Evolutionary conservation across 768 basidiomycete genomes (phyloP), one percentile per base, ranked within the genome.

Genomic region (Aureoboletus auriporus): DNA sequence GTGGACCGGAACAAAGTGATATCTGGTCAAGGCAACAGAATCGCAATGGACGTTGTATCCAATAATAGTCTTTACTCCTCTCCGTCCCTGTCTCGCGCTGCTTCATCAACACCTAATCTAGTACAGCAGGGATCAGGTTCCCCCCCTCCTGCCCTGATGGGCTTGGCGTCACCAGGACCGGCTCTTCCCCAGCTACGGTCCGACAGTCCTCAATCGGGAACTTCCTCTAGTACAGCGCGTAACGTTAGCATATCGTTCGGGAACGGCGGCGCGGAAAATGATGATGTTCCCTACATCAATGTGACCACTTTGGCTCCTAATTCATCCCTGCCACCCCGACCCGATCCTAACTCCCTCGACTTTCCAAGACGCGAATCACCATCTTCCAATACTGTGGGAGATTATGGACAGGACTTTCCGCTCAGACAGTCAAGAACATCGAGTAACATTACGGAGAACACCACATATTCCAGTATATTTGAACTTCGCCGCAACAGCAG

Each of bases 81-180:
- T 8, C 40, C 38, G 41, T 45, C 56, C 27, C 50, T 68, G 9
- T 72, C 76, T 16, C 70, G 73, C 38, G 77, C 76, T 0, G 73
- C 78, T 23, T 75, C 80, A 14, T 86, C 84, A 3, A 81, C 84
- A 1, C 84, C 84, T 11, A 82, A 87, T 64, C 66, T 86, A 42
- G 49, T 45, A 44, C 57, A 62, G 38, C 69, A 70, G 20, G 63
- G 69, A 35, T 68, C 76, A 3, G 58, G 68, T 14, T 73, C 74
- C 29, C 71, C 75, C 13, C 51, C 51, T 26, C 62, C 64, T 7
- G 58, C 57, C 14, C 64, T 74, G 49, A 80, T 75, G 59, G 67
- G 75, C 27, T 78, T 73, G 71, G 77, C 72, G 48, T 78, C 79
- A 26, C 75, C 79, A 20, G 71, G 65, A 47, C 59, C 74, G 7